Evolutionary conservation across 306 rosid genomes (phyloP).

Genomic region (Vachellia collinsii): DNA sequence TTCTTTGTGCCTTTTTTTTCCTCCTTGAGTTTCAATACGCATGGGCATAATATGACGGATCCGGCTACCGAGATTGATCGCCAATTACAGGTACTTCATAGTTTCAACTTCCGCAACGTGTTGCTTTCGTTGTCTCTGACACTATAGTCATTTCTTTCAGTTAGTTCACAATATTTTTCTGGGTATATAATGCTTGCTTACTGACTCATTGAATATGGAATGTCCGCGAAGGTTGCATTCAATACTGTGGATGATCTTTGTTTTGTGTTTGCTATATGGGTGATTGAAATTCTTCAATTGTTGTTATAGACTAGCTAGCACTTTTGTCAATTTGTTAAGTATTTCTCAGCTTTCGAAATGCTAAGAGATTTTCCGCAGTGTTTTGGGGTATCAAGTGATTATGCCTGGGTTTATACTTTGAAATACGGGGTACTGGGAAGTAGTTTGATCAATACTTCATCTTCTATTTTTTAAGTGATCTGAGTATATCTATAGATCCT

Average conservation of each 20-base stretch:
- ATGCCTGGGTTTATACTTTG: background rate
- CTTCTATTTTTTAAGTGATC: background rate
- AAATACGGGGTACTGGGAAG: background rate
- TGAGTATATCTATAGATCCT: background rate
- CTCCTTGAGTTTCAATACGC: constrained; percentile 86
- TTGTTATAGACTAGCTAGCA: background rate
- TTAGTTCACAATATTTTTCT: background rate
- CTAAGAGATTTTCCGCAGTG: background rate
- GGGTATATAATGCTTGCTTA: background rate
- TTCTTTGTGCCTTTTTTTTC: constrained; percentile 94
- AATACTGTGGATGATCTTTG: background rate
- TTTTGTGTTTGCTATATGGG: background rate
- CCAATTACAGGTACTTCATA: constrained; percentile 72
- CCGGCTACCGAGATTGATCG: constrained; percentile 77
- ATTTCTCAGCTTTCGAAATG: constrained; percentile 12
- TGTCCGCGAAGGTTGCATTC: background rate
- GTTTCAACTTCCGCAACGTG: background rate
- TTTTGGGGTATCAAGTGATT: background rate
- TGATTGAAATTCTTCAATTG: background rate
- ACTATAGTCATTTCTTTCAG: background rate
- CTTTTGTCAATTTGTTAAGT: constrained; percentile 1
- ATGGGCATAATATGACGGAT: constrained; percentile 89
- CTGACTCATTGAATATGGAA: background rate
- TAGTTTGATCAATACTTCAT: background rate
- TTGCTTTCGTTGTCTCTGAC: background rate